phyloP scores from a whole-genome alignment of 768 basidiomycete genomes.

The Psilocybe subaeruginosa region DNA sequence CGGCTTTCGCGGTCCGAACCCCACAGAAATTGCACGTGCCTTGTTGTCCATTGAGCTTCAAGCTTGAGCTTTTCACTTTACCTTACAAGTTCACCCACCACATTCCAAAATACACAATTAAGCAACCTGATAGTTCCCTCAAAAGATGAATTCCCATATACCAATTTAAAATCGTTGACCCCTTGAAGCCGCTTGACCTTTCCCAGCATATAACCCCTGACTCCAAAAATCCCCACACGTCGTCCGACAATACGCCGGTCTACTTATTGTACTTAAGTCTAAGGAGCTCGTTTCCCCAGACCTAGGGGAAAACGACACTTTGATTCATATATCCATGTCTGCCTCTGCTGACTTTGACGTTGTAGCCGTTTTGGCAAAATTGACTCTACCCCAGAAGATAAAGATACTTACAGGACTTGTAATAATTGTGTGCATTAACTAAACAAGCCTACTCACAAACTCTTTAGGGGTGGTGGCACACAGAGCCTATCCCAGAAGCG shows the following conservation, averaged over 20 bases:
- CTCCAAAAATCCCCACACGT: not conserved
- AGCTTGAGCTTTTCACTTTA: not conserved
- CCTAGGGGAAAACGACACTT: too few relatives aligned
- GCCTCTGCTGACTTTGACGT: slow-evolving; percentile 33
- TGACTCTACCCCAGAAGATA: slow-evolving; percentile 43
- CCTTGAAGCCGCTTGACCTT: not conserved
- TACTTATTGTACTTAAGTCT: not conserved
- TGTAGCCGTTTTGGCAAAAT: slow-evolving; percentile 36
- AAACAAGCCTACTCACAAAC: not conserved
- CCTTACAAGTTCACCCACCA: too few relatives aligned
- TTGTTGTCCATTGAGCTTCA: not conserved
- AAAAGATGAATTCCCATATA: not conserved
- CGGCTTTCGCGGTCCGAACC: slow-evolving; percentile 3
- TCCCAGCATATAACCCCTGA: slow-evolving; percentile 14
- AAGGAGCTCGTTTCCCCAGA: too few relatives aligned
- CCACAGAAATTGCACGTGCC: not conserved
- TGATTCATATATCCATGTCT: not conserved
- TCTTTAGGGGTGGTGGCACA: slow-evolving; percentile 51
- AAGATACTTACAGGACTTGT: slow-evolving; percentile 47
- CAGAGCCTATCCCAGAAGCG: slow-evolving; percentile 40
- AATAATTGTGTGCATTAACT: slow-evolving; percentile 3
- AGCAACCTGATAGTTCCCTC: not conserved
- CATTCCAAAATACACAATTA: too few relatives aligned
- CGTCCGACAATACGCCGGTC: slow-evolving; percentile 25
- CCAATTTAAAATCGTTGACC: not conserved